Conservation (phyloP, 306 rosid species). For the Dryas drummondii region DNA sequence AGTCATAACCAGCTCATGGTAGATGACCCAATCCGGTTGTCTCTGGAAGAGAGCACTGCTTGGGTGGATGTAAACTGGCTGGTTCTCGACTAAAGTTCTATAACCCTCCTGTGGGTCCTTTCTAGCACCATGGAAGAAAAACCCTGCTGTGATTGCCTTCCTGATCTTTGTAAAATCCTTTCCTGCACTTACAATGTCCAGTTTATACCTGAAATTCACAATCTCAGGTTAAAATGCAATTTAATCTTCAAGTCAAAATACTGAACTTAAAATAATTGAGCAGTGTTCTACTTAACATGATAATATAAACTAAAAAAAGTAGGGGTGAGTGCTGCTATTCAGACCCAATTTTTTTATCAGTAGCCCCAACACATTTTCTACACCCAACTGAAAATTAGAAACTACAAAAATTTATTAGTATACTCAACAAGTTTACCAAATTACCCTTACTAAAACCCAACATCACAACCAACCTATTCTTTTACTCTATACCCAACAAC, state of each 20-base stretch:
- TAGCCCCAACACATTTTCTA: too few species aligned
- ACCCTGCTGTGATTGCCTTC: slow-evolving; percentile 90
- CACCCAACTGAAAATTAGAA: too few species aligned
- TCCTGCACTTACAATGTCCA: slow-evolving; percentile 81
- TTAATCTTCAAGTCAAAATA: background rate
- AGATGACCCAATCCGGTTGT: slow-evolving; percentile 91
- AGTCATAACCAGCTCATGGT: slow-evolving; percentile 93
- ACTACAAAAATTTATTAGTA: too few species aligned
- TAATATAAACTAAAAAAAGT: background rate
- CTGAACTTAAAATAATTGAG: background rate
- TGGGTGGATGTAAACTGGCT: slow-evolving; percentile 86
- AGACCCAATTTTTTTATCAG: too few species aligned
- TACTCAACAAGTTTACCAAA: too few species aligned
- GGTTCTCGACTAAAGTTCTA: slow-evolving; percentile 84
- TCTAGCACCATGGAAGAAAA: slow-evolving; percentile 81
- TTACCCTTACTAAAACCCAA: too few species aligned
- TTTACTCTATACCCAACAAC: too few species aligned
- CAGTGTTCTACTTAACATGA: background rate
- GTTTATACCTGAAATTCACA: slow-evolving; percentile 59
- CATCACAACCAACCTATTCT: too few species aligned
- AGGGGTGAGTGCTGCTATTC: too few species aligned
- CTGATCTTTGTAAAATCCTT: slow-evolving; percentile 76
- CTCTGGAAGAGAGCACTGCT: slow-evolving; percentile 84
- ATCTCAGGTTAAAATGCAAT: background rate
- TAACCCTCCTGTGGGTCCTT: slow-evolving; percentile 96